Evolutionary conservation across 2,329 filamentous ascomycete genomes (phyloP).

Genomic region (Fusarium graminum): DNA sequence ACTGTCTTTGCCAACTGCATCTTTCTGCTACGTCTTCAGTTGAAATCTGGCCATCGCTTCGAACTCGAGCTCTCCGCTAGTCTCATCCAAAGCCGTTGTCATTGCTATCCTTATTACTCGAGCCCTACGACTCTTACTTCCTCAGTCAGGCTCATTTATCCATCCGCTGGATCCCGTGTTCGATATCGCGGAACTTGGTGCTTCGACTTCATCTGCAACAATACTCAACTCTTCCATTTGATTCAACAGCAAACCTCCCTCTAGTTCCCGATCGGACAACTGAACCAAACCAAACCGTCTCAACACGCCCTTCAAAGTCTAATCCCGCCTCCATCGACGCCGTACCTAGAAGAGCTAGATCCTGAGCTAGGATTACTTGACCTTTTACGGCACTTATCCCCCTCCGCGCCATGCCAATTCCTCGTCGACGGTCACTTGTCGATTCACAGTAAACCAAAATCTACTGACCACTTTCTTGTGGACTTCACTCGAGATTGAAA

Average conservation of each 20-base stretch:
- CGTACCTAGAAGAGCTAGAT: constrained; percentile 42
- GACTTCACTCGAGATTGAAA: constrained; percentile 36
- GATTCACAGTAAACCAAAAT: constrained; percentile 40
- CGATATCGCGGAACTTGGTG: constrained; percentile 5
- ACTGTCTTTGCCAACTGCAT: background rate
- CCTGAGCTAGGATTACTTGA: constrained; percentile 37
- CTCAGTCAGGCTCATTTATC: constrained; percentile 1
- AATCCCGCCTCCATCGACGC: constrained; percentile 41
- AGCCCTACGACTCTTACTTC: constrained; percentile 2
- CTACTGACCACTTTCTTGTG: constrained; percentile 24
- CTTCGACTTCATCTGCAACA: constrained; percentile 5
- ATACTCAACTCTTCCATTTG: constrained; percentile 7
- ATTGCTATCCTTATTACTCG: background rate
- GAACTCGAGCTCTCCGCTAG: constrained; percentile 17
- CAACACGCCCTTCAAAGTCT: constrained; percentile 39
- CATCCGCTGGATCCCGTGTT: background rate
- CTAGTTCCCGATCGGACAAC: constrained; percentile 28
- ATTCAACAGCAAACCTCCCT: constrained; percentile 5
- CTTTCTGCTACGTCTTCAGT: constrained; percentile 3
- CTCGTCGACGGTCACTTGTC: constrained; percentile 37
- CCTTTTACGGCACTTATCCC: constrained; percentile 33
- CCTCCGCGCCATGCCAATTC: constrained; percentile 45
- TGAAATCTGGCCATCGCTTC: constrained; percentile 10
- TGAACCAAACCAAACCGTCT: constrained; percentile 25
- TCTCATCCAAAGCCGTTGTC: constrained; percentile 9